Conservation (phyloP, 2,329 filamentous ascomycete genomes). For the Phoma sp. region DNA sequence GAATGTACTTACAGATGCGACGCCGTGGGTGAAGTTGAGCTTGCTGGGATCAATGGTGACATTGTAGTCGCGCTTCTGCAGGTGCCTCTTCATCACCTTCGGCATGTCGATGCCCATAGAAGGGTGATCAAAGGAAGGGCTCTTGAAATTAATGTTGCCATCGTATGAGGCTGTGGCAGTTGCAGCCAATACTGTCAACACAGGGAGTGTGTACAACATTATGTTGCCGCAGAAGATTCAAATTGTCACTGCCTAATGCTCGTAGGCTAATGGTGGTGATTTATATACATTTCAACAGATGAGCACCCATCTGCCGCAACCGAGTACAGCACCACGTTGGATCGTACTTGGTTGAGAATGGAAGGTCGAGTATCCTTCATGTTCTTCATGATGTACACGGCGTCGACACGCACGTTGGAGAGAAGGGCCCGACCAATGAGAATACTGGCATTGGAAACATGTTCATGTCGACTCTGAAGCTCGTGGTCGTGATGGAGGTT, state of each 20-base stretch:
- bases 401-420: background rate
- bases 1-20: conserved; percentile 42
- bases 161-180: conserved; percentile 9
- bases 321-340: background rate
- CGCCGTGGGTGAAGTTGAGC: conserved; percentile 54
- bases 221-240: background rate
- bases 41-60: conserved; percentile 13
- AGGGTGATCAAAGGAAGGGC: conserved; percentile 67
- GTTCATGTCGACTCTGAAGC: background rate
- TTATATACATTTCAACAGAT: background rate
- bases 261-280: background rate
- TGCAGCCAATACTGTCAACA: conserved; percentile 1
- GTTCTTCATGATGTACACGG: conserved; percentile 12
- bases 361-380: conserved; percentile 7
- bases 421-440: background rate
- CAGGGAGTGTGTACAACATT: conserved; percentile 2
- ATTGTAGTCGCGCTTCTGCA: conserved; percentile 17
- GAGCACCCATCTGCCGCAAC: background rate
- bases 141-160: conserved; percentile 68
- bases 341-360: conserved; percentile 6
- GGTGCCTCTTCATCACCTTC: conserved; percentile 61
- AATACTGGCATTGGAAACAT: conserved; percentile 1
- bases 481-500: conserved; percentile 5
- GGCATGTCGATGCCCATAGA: conserved; percentile 66
- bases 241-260: background rate